Evolutionary conservation across 2,329 filamentous ascomycete genomes (phyloP), one percentile per base, ranked within the genome.

Genomic region (Proliferodiscus dingleyae): DNA sequence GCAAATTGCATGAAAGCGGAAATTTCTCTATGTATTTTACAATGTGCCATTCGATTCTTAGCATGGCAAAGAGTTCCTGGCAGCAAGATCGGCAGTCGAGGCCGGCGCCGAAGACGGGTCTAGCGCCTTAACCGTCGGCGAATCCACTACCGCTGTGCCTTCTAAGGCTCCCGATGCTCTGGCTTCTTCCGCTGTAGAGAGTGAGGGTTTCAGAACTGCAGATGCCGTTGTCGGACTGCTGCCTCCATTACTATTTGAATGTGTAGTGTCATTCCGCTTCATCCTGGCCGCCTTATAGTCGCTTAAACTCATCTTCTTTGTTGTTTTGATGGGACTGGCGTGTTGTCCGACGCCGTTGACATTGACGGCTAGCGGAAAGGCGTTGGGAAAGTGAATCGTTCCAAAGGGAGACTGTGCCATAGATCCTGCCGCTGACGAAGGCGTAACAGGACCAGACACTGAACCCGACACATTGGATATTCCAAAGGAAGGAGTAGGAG

Each of bases 231-330:
- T 61, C 8, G 70, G 68, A 47, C 55, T 61, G 21, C 51, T 56
- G 32, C 52, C 59, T 11, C 49, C 38, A 6, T 45, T 49, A 3
- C 43, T 40, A 23, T 36, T 42, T 10, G 55, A 43, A 33, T 61
- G 54, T 6, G 50, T 44, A 23, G 51, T 58, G 11, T 43, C 46
- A 28, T 49, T 45, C 16, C 34, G 26, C 49, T 69, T 71, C 22
- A 65, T 69, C 56, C 60, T 71, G 2, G 72, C 71, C 3, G 71
- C 72, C 58, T 79, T 81, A 57, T 85, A 85, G 57, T 84, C 81
- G 56, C 79, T 83, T 2, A 84, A 62, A 51, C 78, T 83, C 29
- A 85, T 66, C 62, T 83, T 84, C 70, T 85, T 84, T 15, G 56
- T 59, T 65, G 82, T 83, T 45, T 59, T 62, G 24, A 80, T 68